Base-by-base conservation (phyloP, 441 rosid genomes). In the Breynia disticha region DNA sequence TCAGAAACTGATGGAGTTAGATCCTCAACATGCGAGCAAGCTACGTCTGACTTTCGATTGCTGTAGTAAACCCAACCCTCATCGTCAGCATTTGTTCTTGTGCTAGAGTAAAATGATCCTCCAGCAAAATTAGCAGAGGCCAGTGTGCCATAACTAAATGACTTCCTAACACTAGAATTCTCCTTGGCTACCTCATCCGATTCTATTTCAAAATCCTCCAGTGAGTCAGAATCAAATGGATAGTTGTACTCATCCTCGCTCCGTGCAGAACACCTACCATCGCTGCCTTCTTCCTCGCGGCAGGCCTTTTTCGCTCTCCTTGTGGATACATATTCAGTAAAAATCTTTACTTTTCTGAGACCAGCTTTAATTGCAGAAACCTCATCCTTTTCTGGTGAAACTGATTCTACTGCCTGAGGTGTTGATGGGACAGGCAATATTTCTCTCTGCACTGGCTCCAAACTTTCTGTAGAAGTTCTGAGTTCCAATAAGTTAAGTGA, bases 41-140 rank as follows among this genome's bases (percentile, higher is more conserved):
- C 81, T 19, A 67, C 75, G 64, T 82, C 90, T 20, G 87, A 66
- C 51, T 65, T 80, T 16, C 86, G 83, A 59, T 82, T 62, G 71
- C 81, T 83, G 62, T 86, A 89, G 65, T 89, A 86, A 39, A 89
- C 75, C 87, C 76, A 80, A 63, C 71, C 89, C 60, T 89, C 97
- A 60, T 76, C 75, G 55, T 72, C 83, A 1, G 69, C 74, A 59
- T 67, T 74, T 58, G 56, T 69, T 57, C 62, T 65, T 42, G 62
- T 62, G 51, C 61, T 78, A 46, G 83, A 67, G 55, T 79, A 77
- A 57, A 75, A 75, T 11, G 89, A 78, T 43, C 81, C 88, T 72
- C 93, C 81, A n/a, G 76, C 84, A 65, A 73, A 69, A 56, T 86
- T 89, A 57, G 93, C 97, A 71, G 65, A 71, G 16, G 85, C 81